Evolutionary conservation across 257 asterid genomes (phyloP).

Genomic region (Cynanchum wilfordii): DNA sequence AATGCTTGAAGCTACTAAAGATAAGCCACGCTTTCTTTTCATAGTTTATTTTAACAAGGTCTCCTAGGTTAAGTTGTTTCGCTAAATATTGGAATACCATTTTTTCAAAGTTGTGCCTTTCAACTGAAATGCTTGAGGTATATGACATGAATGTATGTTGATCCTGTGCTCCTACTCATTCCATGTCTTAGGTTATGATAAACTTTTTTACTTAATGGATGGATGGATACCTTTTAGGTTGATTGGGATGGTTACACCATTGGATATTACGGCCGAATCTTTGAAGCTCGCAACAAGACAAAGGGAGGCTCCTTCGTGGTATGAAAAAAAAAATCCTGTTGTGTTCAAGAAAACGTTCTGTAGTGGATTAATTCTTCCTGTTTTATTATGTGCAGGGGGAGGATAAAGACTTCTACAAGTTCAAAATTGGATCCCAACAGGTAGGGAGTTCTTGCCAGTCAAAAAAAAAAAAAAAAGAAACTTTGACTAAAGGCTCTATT

Average conservation of each 20-base stretch:
- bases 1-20: neutral
- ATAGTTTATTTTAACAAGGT: neutral
- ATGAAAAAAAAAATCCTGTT: slow-evolving; percentile 18
- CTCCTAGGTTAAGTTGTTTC: neutral
- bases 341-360: neutral
- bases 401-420: slow-evolving; percentile 87
- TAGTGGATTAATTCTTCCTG: slow-evolving; percentile 15
- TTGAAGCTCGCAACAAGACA: slow-evolving; percentile 98
- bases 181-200: neutral
- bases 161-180: neutral
- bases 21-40: neutral
- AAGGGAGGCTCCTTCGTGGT: slow-evolving; percentile 98
- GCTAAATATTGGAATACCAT: neutral
- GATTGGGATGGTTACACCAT: slow-evolving; percentile 99
- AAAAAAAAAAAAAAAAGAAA: too few relatives aligned
- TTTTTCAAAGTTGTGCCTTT: neutral
- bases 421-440: slow-evolving; percentile 82
- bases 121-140: neutral
- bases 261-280: slow-evolving; percentile 96
- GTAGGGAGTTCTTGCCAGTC: slow-evolving; percentile 29
- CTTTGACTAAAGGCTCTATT: too few relatives aligned
- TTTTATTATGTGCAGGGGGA: slow-evolving; percentile 59
- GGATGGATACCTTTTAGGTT: slow-evolving; percentile 43
- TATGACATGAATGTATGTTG: neutral
- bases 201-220: slow-evolving; percentile 8